A percentile compares a stretch with the other conserved stretches of the same genome.
Conservation (phyloP, 768 basidiomycete species). For the Kwoniella shandongensis region DNA sequence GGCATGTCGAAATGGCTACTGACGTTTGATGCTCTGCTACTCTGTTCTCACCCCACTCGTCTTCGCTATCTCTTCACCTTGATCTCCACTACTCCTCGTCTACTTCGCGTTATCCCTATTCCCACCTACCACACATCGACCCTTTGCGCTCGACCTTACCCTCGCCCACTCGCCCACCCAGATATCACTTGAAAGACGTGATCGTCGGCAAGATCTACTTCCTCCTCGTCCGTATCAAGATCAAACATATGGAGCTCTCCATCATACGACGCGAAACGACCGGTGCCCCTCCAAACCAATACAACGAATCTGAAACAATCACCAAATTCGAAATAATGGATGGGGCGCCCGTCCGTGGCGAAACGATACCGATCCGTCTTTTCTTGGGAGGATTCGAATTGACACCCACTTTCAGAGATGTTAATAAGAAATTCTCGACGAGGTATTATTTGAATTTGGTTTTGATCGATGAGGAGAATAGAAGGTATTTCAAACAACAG, state of each 20-base stretch:
- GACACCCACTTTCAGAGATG: constrained; percentile 96
- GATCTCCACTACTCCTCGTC: background rate
- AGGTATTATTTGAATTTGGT: constrained; percentile 97
- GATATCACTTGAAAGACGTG: constrained; percentile 97
- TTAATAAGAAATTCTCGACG: constrained; percentile 98
- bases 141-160: background rate
- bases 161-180: constrained; percentile 49
- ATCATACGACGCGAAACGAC: constrained; percentile 98
- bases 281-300: constrained; percentile 95
- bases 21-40: no score
- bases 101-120: no score
- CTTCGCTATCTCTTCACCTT: background rate
- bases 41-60: no score
- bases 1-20: no score
- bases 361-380: constrained; percentile 95
- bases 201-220: constrained; percentile 99
- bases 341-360: constrained; percentile 94
- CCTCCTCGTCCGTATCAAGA: constrained; percentile 94
- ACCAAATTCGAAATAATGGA: constrained; percentile 99
- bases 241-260: constrained; percentile 98
- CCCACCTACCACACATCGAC: background rate
- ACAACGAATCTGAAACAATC: constrained; percentile 98
- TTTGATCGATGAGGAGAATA: constrained; percentile 95
- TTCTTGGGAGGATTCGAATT: constrained; percentile 98
- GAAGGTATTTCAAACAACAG: constrained; percentile 97